These are phyloP conservation scores for Syzygium jambos DNA, from an alignment of 345 rosid species.

Conservation along the genomic window DNA sequence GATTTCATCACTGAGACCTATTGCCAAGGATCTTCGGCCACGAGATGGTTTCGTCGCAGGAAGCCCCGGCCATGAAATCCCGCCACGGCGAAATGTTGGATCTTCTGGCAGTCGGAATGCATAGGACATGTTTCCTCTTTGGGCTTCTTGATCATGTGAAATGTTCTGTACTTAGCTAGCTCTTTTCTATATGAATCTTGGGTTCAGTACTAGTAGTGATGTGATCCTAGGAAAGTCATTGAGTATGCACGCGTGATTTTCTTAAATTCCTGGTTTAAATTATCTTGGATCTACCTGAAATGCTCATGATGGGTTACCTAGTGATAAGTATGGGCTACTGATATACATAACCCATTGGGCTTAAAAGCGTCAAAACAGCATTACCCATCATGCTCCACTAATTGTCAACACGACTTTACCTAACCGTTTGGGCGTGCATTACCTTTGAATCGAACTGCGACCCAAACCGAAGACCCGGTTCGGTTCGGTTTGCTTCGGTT, in stretches of 20 bases:
- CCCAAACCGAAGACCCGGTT: fast-evolving
- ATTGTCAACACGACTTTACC: background rate
- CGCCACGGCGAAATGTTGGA: background rate
- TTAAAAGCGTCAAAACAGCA: background rate
- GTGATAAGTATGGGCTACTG: background rate
- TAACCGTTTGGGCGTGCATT: background rate
- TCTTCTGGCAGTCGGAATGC: background rate
- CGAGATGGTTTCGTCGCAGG: no score
- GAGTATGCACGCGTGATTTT: background rate
- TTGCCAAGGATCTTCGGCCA: no score
- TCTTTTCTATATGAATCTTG: background rate
- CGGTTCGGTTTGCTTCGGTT: fast-evolving
- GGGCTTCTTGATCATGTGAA: background rate
- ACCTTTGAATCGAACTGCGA: fast-evolving
- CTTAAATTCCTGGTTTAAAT: background rate
- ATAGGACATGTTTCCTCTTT: background rate
- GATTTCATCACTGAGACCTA: no score
- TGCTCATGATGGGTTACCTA: background rate
- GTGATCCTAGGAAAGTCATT: background rate
- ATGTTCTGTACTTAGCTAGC: background rate
- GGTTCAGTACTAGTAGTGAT: background rate
- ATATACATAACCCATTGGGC: background rate
- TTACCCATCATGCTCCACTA: background rate
- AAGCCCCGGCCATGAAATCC: no score
- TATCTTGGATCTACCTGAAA: background rate